Base-by-base conservation (phyloP, 345 rosid species). In the Leavenworthia alabamica region DNA sequence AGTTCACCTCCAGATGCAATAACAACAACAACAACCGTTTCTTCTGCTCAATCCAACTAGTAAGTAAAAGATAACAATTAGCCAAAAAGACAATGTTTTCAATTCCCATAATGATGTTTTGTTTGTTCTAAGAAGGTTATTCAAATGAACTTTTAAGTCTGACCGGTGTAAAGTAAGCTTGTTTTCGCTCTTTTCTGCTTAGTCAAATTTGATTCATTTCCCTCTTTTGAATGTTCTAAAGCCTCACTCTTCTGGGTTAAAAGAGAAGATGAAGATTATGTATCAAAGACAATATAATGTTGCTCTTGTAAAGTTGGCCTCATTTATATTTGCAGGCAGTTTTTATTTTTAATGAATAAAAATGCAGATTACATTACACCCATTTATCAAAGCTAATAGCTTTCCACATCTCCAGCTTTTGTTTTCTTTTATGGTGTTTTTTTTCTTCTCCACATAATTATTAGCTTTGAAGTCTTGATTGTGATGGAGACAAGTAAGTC, bases 11-110 rank as follows among this genome's bases (percentile, higher is more conserved):
- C 75, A 36, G 85, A 81, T 48, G 84, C 69, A 70, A 56, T 59
- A 22, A 68, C 64, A 27, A 24, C 76, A 40, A 24, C 76, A 0
- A 48, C 70, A 44, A 29, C 60, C 0, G 81, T 78, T 46, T 68
- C 88, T 29, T 72, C 90, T 3, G 67, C 60, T 49, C 75, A 73
- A 61, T 43, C 78, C 66, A 77, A 77, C 67, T 84, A 86, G 83
- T 77, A 62, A 62, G 70, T 56, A 62, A 70, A 68, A 47, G 56
- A 53, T 57, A 27, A 4, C 13, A 70, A 56, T 54, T 68, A 60
- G 73, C 68, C n/a, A n/a, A n/a, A 70, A 69, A 52, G 61, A 53
- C 29, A 4, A 47, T 70, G 64, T 56, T 70, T 47, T 63, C 56
- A 36, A 6, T 15, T 49, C 66, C 71, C 75, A 63, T 71, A 71